Conservation (phyloP, 768 basidiomycete genomes). For the Auriscalpium vulgare region DNA sequence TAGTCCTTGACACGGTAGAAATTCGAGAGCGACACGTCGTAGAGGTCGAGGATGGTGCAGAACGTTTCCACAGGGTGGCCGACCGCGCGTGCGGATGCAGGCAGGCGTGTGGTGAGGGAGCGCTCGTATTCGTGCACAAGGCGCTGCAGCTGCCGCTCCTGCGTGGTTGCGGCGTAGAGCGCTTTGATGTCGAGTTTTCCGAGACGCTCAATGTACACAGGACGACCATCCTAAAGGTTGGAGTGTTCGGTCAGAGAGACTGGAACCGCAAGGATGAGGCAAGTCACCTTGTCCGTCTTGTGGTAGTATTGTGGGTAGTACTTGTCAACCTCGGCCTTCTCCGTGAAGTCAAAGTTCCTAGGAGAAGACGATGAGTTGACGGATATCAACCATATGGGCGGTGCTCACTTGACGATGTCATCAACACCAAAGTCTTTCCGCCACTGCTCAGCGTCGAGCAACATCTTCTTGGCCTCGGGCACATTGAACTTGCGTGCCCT, state of each 20-base stretch:
- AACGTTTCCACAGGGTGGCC: conserved; percentile 93
- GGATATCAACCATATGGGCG: neutral
- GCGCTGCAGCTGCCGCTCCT: conserved; percentile 80
- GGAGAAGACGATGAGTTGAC: neutral
- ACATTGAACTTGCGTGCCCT: conserved; percentile 92
- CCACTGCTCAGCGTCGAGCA: conserved; percentile 80
- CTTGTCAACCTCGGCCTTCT: conserved; percentile 77
- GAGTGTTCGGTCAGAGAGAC: neutral
- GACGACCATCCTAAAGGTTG: conserved; percentile 75
- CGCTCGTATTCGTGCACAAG: conserved; percentile 93
- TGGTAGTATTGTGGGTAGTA: conserved; percentile 97
- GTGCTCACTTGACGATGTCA: conserved; percentile 55
- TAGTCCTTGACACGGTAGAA: conserved; percentile 94
- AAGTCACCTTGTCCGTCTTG: conserved; percentile 80
- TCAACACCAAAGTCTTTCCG: conserved; percentile 79
- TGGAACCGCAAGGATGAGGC: neutral
- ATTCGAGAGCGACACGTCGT: conserved; percentile 56
- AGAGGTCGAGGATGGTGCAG: conserved; percentile 94
- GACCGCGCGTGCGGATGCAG: conserved; percentile 59
- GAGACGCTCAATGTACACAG: conserved; percentile 90
- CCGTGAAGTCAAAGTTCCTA: conserved; percentile 82
- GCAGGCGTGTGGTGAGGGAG: conserved; percentile 71
- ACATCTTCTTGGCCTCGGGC: conserved; percentile 74
- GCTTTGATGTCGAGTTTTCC: conserved; percentile 83
- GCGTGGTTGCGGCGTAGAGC: conserved; percentile 75